Conservation (phyloP, 441 rosid genomes). For the Biscutella auriculata region DNA sequence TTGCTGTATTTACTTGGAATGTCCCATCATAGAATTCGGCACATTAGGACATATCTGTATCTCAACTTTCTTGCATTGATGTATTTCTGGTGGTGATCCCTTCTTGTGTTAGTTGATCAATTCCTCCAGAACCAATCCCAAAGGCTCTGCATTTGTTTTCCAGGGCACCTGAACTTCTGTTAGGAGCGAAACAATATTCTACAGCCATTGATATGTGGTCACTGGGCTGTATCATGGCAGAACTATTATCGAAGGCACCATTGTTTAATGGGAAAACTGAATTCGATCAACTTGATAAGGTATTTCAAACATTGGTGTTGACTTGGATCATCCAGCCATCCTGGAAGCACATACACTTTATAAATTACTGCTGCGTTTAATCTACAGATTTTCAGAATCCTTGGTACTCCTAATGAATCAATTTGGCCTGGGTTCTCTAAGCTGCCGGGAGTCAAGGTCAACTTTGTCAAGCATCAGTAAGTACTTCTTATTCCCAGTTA, state of each 20-base stretch:
- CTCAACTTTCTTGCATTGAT: constrained; percentile 3
- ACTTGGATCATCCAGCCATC: neutral
- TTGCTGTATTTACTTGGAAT: neutral
- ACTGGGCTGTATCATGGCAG: constrained; percentile 97
- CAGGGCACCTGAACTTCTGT: constrained; percentile 98
- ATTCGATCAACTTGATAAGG: constrained; percentile 98
- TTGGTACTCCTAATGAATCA: constrained; percentile 89
- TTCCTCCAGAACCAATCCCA: constrained; percentile 8
- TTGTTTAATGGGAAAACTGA: constrained; percentile 94
- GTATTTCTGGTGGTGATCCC: constrained; percentile 1
- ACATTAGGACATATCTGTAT: neutral
- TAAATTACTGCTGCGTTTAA: constrained; percentile 1
- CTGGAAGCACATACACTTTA: neutral
- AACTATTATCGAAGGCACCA: constrained; percentile 72
- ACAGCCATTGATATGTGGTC: constrained; percentile 99
- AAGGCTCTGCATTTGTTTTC: constrained; percentile 23
- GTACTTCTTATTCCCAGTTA: constrained; percentile 26
- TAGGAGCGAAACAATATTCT: constrained; percentile 89
- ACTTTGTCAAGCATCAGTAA: constrained; percentile 96
- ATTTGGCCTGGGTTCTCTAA: constrained; percentile 95
- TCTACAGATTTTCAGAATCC: constrained; percentile 70
- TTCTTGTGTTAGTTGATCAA: constrained; percentile 14
- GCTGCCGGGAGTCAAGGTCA: constrained; percentile 93
- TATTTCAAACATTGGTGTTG: constrained; percentile 18
- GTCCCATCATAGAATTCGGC: neutral